Base-by-base conservation (phyloP, 139 green algal species). In the Nannochloris sp. region DNA sequence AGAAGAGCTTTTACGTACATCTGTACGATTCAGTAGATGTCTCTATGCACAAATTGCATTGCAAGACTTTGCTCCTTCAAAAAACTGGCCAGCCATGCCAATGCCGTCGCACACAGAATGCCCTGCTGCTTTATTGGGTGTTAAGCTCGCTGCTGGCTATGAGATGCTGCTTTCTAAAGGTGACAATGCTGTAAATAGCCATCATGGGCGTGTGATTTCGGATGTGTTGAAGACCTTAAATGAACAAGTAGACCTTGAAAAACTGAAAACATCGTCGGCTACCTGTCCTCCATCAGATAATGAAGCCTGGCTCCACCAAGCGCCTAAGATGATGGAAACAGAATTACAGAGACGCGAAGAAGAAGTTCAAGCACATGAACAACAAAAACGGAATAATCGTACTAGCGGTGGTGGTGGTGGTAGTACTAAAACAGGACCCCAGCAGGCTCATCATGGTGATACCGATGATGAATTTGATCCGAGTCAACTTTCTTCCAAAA, bases 1-100 rank as follows among this genome's bases (percentile, higher is more conserved):
- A 3, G 44, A 74, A 54, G 67, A 83, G 53, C 54, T 75, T 36
- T 51, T 80, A 42, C 57, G 29, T 4, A 31, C 19, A 2, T 30
- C 54, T 14, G 60, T 82, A n/a, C 60, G 39, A 12, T 69, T 90
- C 59, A 84, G 61, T 67, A 67, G 80, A 37, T 85, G 74, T 55
- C 57, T 83, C 59, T 90, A 85, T 37, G 80, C 85, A 0, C 85
- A 95, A 74, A 71, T 93, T 62, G 64, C 60, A 48, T 67, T 83
- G 67, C 80, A 87, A 65, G 71, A 73, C 24, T 92, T 81, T 57
- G 62, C 60, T 2, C 54, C 82, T 4, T 81, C 84, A 1, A 46
- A 64, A 0, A 59, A 67, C 7, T 78, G 60, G 45, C 47, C 66
- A 0, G 19, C 19, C 36, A 44, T 85, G 65, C 76, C 80, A 19